Percentiles rank a stretch among this genome's conserved stretches.
Evolutionary conservation across 2,329 filamentous ascomycete species (phyloP).

Genomic region (Pseudomassariella vexata): DNA sequence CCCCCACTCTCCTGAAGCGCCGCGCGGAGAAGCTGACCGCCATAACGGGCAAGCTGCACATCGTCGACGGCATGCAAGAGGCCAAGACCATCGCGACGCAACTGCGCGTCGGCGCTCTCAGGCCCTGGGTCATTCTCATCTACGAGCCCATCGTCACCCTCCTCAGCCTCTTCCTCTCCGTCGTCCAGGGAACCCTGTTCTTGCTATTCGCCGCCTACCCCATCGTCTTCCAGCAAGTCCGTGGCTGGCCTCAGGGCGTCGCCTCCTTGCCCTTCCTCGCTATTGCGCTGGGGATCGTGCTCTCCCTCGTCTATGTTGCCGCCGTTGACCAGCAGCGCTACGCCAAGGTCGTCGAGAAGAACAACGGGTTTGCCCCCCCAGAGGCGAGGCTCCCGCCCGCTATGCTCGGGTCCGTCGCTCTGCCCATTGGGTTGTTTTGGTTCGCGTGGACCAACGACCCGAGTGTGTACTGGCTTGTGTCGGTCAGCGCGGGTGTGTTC

Average conservation of each 20-base stretch:
- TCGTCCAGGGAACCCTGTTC: conserved; percentile 32
- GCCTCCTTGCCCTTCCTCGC: conserved; percentile 52
- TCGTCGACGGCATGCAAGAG: conserved; percentile 11
- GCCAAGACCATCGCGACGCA: conserved; percentile 7
- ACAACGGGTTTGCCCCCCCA: conserved; percentile 44
- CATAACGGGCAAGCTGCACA: conserved; percentile 15
- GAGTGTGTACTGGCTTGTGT: conserved; percentile 4
- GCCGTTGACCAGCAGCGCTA: conserved; percentile 40
- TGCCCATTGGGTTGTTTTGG: conserved; percentile 8
- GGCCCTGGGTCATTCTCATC: conserved; percentile 36
- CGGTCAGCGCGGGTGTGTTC: conserved; percentile 7
- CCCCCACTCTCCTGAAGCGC: conserved; percentile 18
- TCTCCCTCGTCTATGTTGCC: conserved; percentile 38
- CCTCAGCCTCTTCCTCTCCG: conserved; percentile 48
- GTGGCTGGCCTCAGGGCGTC: conserved; percentile 42
- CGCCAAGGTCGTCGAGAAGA: conserved; percentile 27
- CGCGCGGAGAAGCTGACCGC: conserved; percentile 12
- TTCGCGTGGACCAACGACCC: conserved; percentile 9
- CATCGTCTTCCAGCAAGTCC: conserved; percentile 45
- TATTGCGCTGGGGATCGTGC: conserved; percentile 47
- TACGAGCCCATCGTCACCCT: conserved; percentile 52
- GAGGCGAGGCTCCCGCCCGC: conserved; percentile 50
- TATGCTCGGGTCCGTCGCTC: conserved; percentile 24
- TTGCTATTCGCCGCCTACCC: conserved; percentile 36
- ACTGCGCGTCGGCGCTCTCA: conserved; percentile 8